phyloP scores from a whole-genome alignment of 306 rosid species.

The Canavalia ensiformis region DNA sequence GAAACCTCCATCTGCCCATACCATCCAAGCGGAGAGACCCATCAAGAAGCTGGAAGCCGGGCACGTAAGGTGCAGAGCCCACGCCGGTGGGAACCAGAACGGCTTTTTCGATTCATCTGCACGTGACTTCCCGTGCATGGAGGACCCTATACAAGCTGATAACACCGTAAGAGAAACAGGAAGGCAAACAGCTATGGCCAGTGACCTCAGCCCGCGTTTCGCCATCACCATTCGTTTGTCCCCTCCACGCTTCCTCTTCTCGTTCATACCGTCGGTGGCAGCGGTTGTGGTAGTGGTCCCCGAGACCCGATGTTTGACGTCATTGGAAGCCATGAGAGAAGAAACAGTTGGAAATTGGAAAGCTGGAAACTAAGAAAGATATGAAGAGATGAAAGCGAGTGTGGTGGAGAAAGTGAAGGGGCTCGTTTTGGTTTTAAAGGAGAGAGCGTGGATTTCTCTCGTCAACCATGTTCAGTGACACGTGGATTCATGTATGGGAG shows the following conservation, averaged over 20 bases:
- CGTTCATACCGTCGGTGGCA: not conserved
- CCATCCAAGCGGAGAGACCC: conserved; percentile 81
- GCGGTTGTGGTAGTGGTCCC: too few species aligned
- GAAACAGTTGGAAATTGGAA: not conserved
- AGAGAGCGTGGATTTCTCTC: conserved; percentile 40
- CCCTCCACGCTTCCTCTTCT: not conserved
- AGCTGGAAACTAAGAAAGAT: not conserved
- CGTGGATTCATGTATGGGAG: conserved; percentile 46
- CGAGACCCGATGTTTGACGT: conserved; percentile 60
- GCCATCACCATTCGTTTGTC: conserved; percentile 58
- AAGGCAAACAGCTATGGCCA: conserved; percentile 56
- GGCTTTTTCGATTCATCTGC: conserved; percentile 42
- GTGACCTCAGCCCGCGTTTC: conserved; percentile 79
- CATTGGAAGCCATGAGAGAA: conserved; percentile 62
- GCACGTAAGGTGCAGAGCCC: conserved; percentile 60
- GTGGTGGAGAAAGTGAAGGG: not conserved
- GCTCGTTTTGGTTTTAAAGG: conserved; percentile 26
- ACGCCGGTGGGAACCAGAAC: conserved; percentile 77
- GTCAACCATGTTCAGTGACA: conserved; percentile 48
- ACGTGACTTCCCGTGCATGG: conserved; percentile 9
- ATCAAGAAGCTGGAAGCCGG: conserved; percentile 63
- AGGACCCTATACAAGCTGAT: conserved; percentile 48
- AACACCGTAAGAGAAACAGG: conserved; percentile 66
- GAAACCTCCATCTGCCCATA: conserved; percentile 85
- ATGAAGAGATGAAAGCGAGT: not conserved